Evolutionary conservation across 805 yeast species (phyloP), one percentile per base, ranked within the genome.

Genomic region (Pichia ethanolica): DNA sequence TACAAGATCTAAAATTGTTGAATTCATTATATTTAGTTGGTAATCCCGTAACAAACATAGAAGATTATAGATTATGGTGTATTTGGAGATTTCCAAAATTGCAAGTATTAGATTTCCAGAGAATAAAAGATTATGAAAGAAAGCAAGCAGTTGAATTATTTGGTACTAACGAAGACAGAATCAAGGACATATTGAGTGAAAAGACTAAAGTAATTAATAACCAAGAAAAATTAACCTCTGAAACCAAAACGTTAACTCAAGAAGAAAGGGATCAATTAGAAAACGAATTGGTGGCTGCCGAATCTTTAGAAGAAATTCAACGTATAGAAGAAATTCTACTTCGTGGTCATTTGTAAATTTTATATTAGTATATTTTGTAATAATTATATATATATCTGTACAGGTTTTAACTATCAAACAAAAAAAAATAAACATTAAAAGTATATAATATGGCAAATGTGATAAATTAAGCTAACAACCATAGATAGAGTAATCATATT

Each of bases 221-320:
- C 20, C 20, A 20, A 20, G 20, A 20, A 20, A 20, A 20, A 20
- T 20, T 20, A 20, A 3, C 28, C 5, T 28, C 30, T 9, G 11
- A 11, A 7, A n/a, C 5, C 7, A 30, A 33, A 27, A 78, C 73
- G 51, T 69, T 87, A 56, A 70, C 82, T 1, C 75, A 71, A 0
- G 79, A 74, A 35, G 89, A 83, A 37, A 75, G 71, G 49, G 63
- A 65, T 12, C 65, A 67, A 42, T 65, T 90, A 44, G 72, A 81
- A 53, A 60, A 70, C 39, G 74, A 79, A 53, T 69, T 90, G 49
- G 71, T 73, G 46, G 69, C 67, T 34, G 95, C 97, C 1, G 73
- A 80, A 5, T 79, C 82, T 46, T 61, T 90, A 50, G 86, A 77
- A 6, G 97, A 90, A 54, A 86, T 89, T 7, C 86, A 82, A 50